Percentiles rank a stretch among this genome's conserved stretches.
Evolutionary conservation across 2,329 filamentous ascomycete genomes (phyloP).

Genomic region (Neofusicoccum umdonicola): DNA sequence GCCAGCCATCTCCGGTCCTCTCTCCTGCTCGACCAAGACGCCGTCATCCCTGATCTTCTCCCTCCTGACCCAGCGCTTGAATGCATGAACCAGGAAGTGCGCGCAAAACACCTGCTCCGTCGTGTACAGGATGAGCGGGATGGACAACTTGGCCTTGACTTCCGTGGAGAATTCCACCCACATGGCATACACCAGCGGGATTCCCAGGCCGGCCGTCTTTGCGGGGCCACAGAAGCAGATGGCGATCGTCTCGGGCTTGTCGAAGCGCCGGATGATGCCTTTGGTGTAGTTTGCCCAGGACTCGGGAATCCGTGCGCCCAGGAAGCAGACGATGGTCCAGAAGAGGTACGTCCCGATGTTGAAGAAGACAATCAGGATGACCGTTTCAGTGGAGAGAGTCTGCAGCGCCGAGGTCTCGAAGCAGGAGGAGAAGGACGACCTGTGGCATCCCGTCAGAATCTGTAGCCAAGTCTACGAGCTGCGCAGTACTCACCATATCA

Average conservation of each 20-base stretch:
- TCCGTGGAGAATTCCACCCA: slow-evolving; percentile 1
- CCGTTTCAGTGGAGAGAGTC: background rate
- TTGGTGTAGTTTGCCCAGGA: background rate
- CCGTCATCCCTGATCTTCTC: slow-evolving; percentile 5
- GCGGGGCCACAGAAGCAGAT: slow-evolving; percentile 18
- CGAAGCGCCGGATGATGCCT: background rate
- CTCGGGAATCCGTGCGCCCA: background rate
- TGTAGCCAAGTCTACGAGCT: background rate
- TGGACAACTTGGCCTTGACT: slow-evolving; percentile 12
- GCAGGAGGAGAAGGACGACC: slow-evolving; percentile 16
- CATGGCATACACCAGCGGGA: slow-evolving; percentile 17
- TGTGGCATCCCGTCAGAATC: background rate
- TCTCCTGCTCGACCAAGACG: background rate
- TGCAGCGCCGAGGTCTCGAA: slow-evolving; percentile 14
- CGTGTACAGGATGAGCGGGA: slow-evolving; percentile 15
- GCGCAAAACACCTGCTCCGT: slow-evolving; percentile 17
- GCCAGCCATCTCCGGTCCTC: background rate
- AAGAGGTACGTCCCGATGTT: slow-evolving; percentile 17
- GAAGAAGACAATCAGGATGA: slow-evolving; percentile 15
- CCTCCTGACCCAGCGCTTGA: slow-evolving; percentile 9
- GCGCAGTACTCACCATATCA: slow-evolving; percentile 10
- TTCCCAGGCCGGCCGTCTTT: slow-evolving; percentile 13
- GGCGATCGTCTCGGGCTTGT: slow-evolving; percentile 11
- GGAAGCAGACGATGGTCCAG: slow-evolving; percentile 16
- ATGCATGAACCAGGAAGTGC: slow-evolving; percentile 10